A percentile compares a stretch with the other conserved stretches of the same genome.
Conservation (phyloP, 176 grass and related monocot species). For the Sorghum bicolor region DNA sequence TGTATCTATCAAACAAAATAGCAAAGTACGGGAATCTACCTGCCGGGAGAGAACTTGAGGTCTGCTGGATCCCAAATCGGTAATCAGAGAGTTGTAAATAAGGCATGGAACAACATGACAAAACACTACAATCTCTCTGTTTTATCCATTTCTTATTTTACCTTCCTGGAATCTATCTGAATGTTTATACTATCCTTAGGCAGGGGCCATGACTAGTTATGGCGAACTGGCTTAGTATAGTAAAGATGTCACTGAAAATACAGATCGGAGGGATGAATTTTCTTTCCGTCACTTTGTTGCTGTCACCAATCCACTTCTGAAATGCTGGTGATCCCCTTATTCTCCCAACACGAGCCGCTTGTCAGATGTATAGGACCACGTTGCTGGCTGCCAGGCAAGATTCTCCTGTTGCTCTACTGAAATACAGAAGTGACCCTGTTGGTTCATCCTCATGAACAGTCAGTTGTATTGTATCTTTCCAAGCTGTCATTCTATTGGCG, state of each 20-base stretch:
- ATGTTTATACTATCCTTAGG: not conserved
- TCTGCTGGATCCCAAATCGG: not conserved
- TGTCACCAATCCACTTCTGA: conserved; percentile 15
- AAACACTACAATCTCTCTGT: not conserved
- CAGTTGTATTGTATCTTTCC: conserved; percentile 18
- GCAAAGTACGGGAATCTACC: conserved; percentile 40
- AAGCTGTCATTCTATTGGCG: conserved; percentile 33
- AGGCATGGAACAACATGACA: not conserved
- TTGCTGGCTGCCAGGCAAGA: conserved; percentile 33
- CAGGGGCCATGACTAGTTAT: not conserved
- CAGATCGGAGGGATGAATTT: not conserved
- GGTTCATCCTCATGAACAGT: conserved; percentile 37
- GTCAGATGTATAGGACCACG: conserved; percentile 41
- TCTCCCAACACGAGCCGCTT: conserved; percentile 20
- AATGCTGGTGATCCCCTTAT: conserved; percentile 10
- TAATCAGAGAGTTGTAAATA: not conserved
- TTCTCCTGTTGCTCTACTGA: conserved; percentile 49
- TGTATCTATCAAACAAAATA: conserved; percentile 34
- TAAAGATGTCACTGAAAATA: conserved; percentile 5
- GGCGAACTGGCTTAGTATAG: not conserved
- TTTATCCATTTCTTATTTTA: conserved; percentile 7
- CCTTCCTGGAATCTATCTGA: not conserved
- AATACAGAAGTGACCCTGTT: conserved; percentile 34
- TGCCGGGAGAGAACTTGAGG: conserved; percentile 5
- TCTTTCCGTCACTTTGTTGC: not conserved